Conservation (phyloP, 2,329 filamentous ascomycete species). For the Aspergillus oerlinghausenensis region DNA sequence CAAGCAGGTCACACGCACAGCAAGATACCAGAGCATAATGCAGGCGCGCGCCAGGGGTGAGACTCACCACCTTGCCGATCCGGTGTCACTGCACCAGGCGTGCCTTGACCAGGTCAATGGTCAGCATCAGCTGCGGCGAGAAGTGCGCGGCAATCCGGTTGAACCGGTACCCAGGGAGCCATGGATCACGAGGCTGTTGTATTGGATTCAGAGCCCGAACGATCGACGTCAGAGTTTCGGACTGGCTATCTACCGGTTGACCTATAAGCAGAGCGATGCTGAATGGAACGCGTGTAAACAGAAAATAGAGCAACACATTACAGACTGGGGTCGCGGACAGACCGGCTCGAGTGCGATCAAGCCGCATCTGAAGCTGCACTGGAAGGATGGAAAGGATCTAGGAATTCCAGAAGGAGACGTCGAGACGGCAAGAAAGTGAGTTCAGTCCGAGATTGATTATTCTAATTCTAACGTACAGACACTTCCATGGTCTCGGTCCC, state of each 20-base stretch:
- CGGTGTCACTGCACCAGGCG: neutral
- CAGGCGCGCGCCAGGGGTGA: neutral
- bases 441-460: neutral
- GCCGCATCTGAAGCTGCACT: constrained; percentile 18
- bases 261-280: constrained; percentile 14
- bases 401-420: constrained; percentile 15
- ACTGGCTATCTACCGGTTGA: constrained; percentile 22
- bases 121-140: constrained; percentile 10
- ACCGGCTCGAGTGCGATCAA: constrained; percentile 17
- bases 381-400: constrained; percentile 20
- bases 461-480: constrained; percentile 1
- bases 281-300: constrained; percentile 19
- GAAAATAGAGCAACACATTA: constrained; percentile 19
- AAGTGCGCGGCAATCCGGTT: constrained; percentile 9
- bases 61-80: neutral
- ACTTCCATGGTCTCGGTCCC: constrained; percentile 7
- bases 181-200: constrained; percentile 12
- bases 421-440: constrained; percentile 4
- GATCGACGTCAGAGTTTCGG: constrained; percentile 4
- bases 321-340: constrained; percentile 21
- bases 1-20: constrained; percentile 6
- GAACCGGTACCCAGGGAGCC: constrained; percentile 12
- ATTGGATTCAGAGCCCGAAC: neutral
- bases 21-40: neutral
- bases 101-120: constrained; percentile 2